Conservation (phyloP, 768 basidiomycete species). For the Russula griseocarnosa region DNA sequence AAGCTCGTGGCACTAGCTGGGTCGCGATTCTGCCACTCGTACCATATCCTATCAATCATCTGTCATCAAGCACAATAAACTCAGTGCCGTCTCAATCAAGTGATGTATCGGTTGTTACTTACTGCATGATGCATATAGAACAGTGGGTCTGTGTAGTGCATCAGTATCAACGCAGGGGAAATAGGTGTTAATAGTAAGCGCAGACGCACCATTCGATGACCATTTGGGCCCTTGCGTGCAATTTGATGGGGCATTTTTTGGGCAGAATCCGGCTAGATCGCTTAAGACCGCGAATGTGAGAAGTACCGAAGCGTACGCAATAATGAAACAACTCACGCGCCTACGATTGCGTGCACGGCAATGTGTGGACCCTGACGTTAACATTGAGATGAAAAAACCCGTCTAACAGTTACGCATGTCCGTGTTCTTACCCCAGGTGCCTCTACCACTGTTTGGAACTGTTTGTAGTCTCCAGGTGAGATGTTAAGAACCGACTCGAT, state of each 20-base stretch:
- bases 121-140: conserved; percentile 39
- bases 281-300: conserved; percentile 20
- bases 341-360: conserved; percentile 31
- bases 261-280: conserved; percentile 34
- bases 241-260: conserved; percentile 29
- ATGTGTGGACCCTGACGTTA: conserved; percentile 35
- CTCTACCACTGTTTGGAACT: conserved; percentile 36
- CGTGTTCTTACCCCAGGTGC: conserved; percentile 30
- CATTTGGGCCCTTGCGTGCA: conserved; percentile 33
- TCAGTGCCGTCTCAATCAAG: background rate
- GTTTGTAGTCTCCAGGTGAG: conserved; percentile 34
- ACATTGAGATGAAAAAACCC: background rate
- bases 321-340: conserved; percentile 14
- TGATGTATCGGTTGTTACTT: background rate
- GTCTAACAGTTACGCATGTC: background rate
- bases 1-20: conserved; percentile 32
- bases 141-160: conserved; percentile 33
- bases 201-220: conserved; percentile 34
- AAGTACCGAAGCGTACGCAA: background rate
- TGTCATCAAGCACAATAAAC: background rate
- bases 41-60: conserved; percentile 41
- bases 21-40: conserved; percentile 36
- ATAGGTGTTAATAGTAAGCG: background rate
- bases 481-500: conserved; percentile 32
- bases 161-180: background rate